Conservation (phyloP, 805 yeast species). For the Monosporozyma unispora region DNA sequence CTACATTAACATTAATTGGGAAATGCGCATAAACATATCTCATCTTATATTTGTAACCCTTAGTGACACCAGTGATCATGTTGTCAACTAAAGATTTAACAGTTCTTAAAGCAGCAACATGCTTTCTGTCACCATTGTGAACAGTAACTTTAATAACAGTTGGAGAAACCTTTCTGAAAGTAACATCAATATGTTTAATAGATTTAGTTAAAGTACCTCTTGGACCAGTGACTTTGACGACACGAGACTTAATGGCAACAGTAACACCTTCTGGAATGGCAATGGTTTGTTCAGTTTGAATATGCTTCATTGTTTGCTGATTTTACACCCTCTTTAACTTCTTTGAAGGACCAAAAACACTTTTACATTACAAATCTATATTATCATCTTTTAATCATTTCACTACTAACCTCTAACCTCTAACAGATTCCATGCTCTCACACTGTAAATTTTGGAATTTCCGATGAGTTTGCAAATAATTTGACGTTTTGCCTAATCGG, state of each 20-base stretch:
- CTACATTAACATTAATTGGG: slow-evolving; percentile 96
- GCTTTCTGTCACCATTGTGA: slow-evolving; percentile 99
- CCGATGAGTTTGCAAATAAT: background rate
- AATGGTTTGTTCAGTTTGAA: slow-evolving; percentile 76
- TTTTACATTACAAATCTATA: too few relatives aligned
- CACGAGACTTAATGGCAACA: slow-evolving; percentile 85
- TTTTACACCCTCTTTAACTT: background rate
- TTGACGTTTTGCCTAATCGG: background rate
- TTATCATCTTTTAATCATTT: too few relatives aligned
- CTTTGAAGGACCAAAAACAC: too few relatives aligned
- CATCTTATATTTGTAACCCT: slow-evolving; percentile 99
- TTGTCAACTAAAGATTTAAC: slow-evolving; percentile 91
- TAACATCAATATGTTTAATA: slow-evolving; percentile 89
- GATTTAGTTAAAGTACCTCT: slow-evolving; percentile 90
- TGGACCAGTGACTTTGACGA: slow-evolving; percentile 89
- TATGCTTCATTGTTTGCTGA: slow-evolving; percentile 55
- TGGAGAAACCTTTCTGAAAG: slow-evolving; percentile 70
- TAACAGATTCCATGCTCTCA: background rate
- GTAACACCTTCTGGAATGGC: slow-evolving; percentile 89
- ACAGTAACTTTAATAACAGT: slow-evolving; percentile 69
- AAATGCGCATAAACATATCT: slow-evolving; percentile 99
- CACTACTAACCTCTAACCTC: background rate
- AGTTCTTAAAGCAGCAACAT: slow-evolving; percentile 98
- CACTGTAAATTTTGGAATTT: background rate
- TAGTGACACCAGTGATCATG: slow-evolving; percentile 97